Base-by-base conservation (phyloP, 2,329 filamentous ascomycete genomes). In the Leptographium galeiforme region DNA sequence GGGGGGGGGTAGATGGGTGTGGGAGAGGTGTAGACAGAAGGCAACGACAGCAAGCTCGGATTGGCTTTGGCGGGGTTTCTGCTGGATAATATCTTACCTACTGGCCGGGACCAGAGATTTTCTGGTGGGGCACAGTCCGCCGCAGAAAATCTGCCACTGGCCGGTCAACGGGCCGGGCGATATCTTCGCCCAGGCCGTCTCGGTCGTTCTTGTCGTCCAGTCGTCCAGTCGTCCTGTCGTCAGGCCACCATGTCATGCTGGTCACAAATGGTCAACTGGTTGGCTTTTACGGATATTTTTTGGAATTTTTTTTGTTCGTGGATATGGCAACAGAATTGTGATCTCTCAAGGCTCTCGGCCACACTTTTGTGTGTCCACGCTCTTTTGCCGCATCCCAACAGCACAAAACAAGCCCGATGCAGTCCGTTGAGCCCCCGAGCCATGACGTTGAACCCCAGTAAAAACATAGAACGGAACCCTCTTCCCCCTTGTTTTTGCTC, bases 401-500 rank as follows among this genome's bases (percentile, higher is more conserved):
- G 41, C 51, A 52, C 25, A 64, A 62, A 61, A 71, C 75, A 74
- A 73, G 76, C 77, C 62, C 62, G 63, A 66, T 79, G 76, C 75
- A 79, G 78, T 74, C 75, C 75, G 72, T 74, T 75, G 76, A 82
- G 82, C 79, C 81, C 80, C 79, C 77, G 77, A 74, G 76, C 74
- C 49, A 51, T 51, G 50, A 38, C 41, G 25, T 40, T 49, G 50
- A 51, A 45, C 50, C 50, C 50, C 50, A 25, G 38, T 47, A 46
- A 51, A 50, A 43, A 50, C 43, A 16, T 45, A 48, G 49, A 56
- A 53, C 53, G 44, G 48, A 33, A 40, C 50, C 50, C 50, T 14
- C 18, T 52, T 57, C 55, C 46, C 32, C 45, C 48, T 50, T 33
- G 25, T 36, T 32, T 46, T 48, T 41, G 8, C 47, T 12, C 41